Evolutionary conservation across 2,329 filamentous ascomycete species (phyloP), one percentile per base, ranked within the genome.

Genomic region (Sarocladium oryzae): DNA sequence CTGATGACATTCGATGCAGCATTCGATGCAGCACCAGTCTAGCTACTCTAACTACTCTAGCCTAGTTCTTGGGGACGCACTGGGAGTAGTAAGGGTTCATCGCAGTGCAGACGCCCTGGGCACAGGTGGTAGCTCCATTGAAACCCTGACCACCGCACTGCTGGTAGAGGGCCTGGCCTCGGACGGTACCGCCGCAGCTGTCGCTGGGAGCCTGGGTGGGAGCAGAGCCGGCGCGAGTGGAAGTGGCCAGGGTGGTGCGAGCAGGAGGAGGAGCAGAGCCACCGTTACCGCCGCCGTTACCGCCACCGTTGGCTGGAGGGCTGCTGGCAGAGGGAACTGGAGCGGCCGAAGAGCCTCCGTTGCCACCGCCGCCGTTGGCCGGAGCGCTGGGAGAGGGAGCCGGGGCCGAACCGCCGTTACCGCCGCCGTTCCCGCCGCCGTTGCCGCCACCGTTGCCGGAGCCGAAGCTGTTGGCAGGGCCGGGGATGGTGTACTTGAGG

Each of bases 21-120:
- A 43, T 20, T 23, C 37, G 15, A 40, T 40, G 20, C 37, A 40
- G n/a, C 37, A 37, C n/a, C 37, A 40, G 20, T 40, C 40, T 43
- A 24, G 40, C 40, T 26, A 26, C 40, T 16, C 23, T 15, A 40
- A 40, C 23, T 28, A 4, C 11, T 10, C 40, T 18, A 37, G 21
- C 20, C 33, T 49, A 49, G 32, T 49, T 49, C 7, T 10, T 18
- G 28, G 43, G 43, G 21, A 36, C 16, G 30, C 62, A 64, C 55
- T 64, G 61, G 4, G 57, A 61, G 57, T 64, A 64, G 56, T 58
- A 62, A 21, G 62, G 56, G 49, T 63, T 63, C 30, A 55, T 51
- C 33, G 52, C 53, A n/a, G 55, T 55, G 49, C 61, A 64, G n/a
- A 54, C 54, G n/a, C 62, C 62, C 11, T 54, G 30, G 16, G 41